Conservation (phyloP, 2,329 filamentous ascomycete species). For the Penicillium sp. region DNA sequence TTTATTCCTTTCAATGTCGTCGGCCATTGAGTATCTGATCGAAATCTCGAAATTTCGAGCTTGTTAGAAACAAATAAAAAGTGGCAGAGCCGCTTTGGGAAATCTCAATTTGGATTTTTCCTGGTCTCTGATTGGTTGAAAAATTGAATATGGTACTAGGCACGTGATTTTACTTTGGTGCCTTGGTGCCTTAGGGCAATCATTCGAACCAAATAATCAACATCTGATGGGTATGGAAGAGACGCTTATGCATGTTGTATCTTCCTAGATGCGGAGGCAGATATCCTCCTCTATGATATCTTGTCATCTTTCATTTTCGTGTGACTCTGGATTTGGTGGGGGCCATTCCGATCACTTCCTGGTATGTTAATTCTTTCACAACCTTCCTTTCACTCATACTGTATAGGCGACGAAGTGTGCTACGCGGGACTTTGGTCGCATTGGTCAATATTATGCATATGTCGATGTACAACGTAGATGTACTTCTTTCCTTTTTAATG, state of each 20-base stretch:
- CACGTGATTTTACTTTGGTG: neutral
- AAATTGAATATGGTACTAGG: too few species aligned
- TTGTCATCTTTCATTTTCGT: neutral
- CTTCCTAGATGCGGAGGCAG: neutral
- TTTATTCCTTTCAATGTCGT: neutral
- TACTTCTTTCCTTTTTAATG: too few species aligned
- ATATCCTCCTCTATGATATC: neutral
- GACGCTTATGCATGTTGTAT: neutral
- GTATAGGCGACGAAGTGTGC: too few species aligned
- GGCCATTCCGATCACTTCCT: neutral
- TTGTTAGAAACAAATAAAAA: neutral
- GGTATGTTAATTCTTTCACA: neutral
- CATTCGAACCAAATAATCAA: neutral
- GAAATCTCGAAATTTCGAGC: neutral
- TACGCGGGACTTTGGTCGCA: too few species aligned
- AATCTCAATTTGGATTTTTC: neutral
- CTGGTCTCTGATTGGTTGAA: neutral
- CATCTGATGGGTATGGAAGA: neutral
- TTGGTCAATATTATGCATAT: too few species aligned
- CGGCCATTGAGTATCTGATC: neutral
- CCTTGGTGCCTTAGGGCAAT: neutral
- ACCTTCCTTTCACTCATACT: neutral
- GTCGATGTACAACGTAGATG: too few species aligned
- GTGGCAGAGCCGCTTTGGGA: neutral
- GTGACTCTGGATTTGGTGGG: neutral